phyloP scores from a whole-genome alignment of 345 rosid species.

The Citrus mangshanensis region DNA sequence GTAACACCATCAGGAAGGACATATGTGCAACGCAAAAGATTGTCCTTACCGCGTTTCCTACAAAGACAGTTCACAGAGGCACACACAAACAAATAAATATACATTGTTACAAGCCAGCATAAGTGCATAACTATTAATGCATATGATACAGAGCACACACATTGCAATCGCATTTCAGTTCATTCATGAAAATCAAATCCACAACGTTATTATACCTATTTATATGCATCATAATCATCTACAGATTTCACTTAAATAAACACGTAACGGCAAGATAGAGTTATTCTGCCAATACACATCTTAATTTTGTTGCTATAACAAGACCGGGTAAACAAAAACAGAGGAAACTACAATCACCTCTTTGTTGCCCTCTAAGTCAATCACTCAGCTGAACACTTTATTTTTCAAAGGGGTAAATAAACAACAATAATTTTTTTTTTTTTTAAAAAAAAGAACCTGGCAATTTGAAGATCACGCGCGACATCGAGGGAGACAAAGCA shows the following conservation, averaged over 20 bases:
- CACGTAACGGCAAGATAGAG: not conserved
- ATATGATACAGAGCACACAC: not conserved
- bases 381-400: not conserved
- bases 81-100: not conserved
- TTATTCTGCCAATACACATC: not conserved
- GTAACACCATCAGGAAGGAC: slow-evolving; percentile 87
- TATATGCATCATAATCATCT: not conserved
- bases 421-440: not conserved
- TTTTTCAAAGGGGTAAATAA: not conserved
- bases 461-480: slow-evolving; percentile 58
- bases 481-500: slow-evolving; percentile 87
- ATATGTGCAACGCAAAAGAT: slow-evolving; percentile 62
- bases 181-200: not conserved
- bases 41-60: slow-evolving; percentile 59
- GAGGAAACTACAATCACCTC: not conserved
- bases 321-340: not conserved
- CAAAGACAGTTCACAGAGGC: not conserved
- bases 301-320: not conserved
- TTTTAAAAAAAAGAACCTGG: slow-evolving; percentile 28
- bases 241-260: not conserved
- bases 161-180: not conserved
- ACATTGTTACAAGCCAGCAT: not conserved
- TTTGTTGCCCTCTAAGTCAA: no score
- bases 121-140: not conserved
- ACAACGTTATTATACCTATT: not conserved